These are phyloP conservation scores for Cardamine chenopodiifolia DNA, from an alignment of 345 rosid genomes.

Conservation along the genomic window DNA sequence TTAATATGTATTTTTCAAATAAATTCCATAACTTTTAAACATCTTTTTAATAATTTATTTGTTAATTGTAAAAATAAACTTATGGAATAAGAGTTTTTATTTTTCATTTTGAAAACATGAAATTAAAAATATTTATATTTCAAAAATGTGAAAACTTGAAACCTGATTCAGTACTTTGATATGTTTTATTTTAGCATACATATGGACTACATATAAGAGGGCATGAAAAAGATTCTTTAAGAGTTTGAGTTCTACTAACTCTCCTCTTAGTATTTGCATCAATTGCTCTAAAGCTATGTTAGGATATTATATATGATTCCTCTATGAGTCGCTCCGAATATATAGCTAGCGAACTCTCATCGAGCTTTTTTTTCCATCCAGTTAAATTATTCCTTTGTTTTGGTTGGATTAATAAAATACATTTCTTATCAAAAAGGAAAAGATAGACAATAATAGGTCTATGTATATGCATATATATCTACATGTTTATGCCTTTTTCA, in stretches of 20 bases:
- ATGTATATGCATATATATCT: background rate
- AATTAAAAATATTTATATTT: background rate
- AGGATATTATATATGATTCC: background rate
- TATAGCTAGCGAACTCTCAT: background rate
- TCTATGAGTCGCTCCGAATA: background rate
- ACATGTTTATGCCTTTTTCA: background rate
- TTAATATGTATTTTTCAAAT: background rate
- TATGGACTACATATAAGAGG: background rate
- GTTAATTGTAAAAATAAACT: background rate
- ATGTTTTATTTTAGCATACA: background rate
- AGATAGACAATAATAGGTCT: background rate
- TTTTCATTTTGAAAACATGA: background rate
- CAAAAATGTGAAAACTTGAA: background rate
- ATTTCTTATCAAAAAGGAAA: background rate
- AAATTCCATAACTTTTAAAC: background rate
- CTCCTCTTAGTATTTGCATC: background rate
- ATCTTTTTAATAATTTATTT: background rate
- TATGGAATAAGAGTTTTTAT: background rate
- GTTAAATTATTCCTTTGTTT: background rate
- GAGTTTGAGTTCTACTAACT: background rate
- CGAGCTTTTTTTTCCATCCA: background rate
- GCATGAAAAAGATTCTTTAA: background rate
- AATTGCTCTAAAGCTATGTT: background rate
- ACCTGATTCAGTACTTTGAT: too few relatives aligned
- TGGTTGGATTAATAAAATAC: background rate